phyloP scores from a whole-genome alignment of 768 basidiomycete genomes.

The Stropharia rugosoannulata region DNA sequence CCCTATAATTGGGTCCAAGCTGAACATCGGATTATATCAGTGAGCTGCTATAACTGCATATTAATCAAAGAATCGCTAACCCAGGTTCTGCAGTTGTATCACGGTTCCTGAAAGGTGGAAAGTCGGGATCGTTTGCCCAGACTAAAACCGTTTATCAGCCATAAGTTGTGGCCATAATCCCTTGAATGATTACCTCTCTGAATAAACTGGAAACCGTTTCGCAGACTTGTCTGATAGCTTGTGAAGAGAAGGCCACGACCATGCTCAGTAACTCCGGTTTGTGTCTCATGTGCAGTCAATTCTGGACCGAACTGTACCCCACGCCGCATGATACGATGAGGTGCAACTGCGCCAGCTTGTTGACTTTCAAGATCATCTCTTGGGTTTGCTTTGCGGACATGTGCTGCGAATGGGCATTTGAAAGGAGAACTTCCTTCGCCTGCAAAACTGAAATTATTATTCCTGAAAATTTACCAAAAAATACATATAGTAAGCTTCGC shows the following conservation, averaged over 20 bases:
- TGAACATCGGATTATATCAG: constrained; percentile 3
- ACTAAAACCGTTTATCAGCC: constrained; percentile 17
- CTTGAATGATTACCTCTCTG: constrained; percentile 31
- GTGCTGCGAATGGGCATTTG: constrained; percentile 48
- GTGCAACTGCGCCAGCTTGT: constrained; percentile 16
- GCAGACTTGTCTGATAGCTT: constrained; percentile 40
- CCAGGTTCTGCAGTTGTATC: constrained; percentile 23
- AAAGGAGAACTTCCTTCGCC: constrained; percentile 31
- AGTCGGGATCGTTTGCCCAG: constrained; percentile 37
- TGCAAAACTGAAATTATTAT: constrained; percentile 42
- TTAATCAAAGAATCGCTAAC: constrained; percentile 16
- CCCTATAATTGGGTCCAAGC: constrained; percentile 24
- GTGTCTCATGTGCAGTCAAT: constrained; percentile 37
- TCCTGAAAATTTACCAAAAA: constrained; percentile 22
- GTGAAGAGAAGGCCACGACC: constrained; percentile 49
- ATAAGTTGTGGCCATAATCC: not conserved
- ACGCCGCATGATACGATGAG: constrained; percentile 43
- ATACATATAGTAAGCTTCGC: not conserved
- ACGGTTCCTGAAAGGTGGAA: constrained; percentile 31
- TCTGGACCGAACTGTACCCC: constrained; percentile 55
- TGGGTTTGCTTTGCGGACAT: constrained; percentile 46
- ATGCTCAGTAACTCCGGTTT: constrained; percentile 35
- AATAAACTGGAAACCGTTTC: constrained; percentile 40
- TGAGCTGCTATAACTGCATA: not conserved
- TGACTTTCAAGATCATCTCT: constrained; percentile 38